A percentile compares a stretch with the other conserved stretches of the same genome.
These are phyloP conservation scores for Ogataea hybrid DNA, from an alignment of 1,139 yeast genomes.

Conservation along the genomic window DNA sequence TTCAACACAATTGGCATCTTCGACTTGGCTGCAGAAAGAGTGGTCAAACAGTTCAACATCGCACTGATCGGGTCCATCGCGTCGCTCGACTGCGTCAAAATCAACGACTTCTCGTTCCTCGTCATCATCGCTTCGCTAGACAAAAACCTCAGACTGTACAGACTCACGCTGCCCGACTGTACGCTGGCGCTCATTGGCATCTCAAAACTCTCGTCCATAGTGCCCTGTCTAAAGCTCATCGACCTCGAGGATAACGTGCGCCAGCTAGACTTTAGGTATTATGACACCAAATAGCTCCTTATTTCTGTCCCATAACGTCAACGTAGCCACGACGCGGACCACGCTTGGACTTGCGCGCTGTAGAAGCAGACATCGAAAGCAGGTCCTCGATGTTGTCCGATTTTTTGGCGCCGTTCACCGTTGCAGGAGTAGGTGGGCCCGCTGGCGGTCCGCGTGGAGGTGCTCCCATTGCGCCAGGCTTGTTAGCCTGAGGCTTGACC, in stretches of 20 bases:
- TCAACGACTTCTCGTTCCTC: conserved; percentile 9
- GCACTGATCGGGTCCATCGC: conserved; percentile 27
- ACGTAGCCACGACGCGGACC: conserved; percentile 76
- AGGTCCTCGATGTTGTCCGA: too few relatives aligned
- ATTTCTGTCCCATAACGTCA: conserved; percentile 60
- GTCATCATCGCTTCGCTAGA: conserved; percentile 22
- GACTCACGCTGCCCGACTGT: conserved; percentile 10
- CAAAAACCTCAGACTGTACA: conserved; percentile 17
- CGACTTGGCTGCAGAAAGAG: conserved; percentile 19
- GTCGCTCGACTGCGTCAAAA: conserved; percentile 15
- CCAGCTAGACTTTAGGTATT: conserved; percentile 11
- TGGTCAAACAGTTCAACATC: conserved; percentile 19
- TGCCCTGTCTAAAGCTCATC: conserved; percentile 18
- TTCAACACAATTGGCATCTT: conserved; percentile 25
- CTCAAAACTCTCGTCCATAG: conserved; percentile 17
- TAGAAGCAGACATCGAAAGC: conserved; percentile 42
- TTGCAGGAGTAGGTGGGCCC: too few relatives aligned
- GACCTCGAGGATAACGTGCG: conserved; percentile 7
- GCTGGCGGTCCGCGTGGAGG: too few relatives aligned
- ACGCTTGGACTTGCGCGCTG: conserved; percentile 54
- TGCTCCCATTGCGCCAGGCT: too few relatives aligned
- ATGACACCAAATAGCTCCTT: conserved; percentile 9
- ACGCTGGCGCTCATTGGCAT: conserved; percentile 15
- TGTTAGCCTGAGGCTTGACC: too few relatives aligned
- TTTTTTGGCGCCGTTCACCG: too few relatives aligned